Base-by-base conservation (phyloP, 164 flowering plant species). In the Nelumbo lutea region DNA sequence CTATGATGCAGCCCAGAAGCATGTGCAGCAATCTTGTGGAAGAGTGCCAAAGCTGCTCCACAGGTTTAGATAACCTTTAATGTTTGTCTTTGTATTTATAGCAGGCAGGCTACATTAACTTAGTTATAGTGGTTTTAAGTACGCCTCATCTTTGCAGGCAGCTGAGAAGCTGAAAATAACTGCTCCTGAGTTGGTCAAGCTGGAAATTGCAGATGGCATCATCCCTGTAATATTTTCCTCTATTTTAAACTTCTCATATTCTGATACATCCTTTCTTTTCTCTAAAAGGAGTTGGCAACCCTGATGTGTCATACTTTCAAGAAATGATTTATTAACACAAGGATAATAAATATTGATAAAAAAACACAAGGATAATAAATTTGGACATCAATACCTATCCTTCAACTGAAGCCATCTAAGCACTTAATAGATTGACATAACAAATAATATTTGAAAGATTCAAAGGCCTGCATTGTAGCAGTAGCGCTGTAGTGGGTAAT, bases 11-110 rank as follows among this genome's bases (percentile, higher is more conserved):
- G 98, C 76, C 98, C 98, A 52, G 97, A 95, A 79, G 98, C 97
- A 73, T 90, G 97, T 83, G 98, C 97, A 67, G 96, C 98, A 61
- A 95, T 95, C 73, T 75, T 92, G 73, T 95, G 90, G 90, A 95
- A 95, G 82, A 79, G 47, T 79, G 83, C 98, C 68, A 88, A 88
- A 81, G 92, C 91, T 68, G 47, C 98, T 73, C 97, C 98, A 67
- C 83, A 86, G 97, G 98, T 95, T 64, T 67, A 27, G 45, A 45
- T 77, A 38, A 55, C 42, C 53, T 59, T 62, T n/a, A 46, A 7
- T n/a, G 59, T 5, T 47, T 7, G 27, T 58, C 61, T 15, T 44
- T 13, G 61, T 50, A 52, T 70, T 10, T 50, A 27, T 56, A 27
- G 27, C 27, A 27, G 27, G 11, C 47, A 42, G 59, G 6, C 8